phyloP scores from a whole-genome alignment of 1,139 yeast species.

The Lodderomyces jiufengensis region DNA sequence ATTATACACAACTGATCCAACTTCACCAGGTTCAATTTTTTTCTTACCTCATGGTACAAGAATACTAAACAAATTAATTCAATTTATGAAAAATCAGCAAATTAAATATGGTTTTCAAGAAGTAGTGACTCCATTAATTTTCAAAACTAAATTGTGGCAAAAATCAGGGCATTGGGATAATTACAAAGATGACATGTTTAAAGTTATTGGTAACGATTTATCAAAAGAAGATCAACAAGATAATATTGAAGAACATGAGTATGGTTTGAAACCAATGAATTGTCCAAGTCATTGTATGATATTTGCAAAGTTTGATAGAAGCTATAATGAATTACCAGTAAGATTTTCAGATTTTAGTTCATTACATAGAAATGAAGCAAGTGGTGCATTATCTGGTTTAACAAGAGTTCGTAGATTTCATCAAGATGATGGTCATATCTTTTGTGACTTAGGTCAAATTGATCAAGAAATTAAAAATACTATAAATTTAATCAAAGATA shows the following conservation, averaged over 20 bases:
- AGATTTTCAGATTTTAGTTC: constrained; percentile 91
- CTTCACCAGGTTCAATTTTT: constrained; percentile 86
- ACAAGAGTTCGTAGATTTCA: constrained; percentile 96
- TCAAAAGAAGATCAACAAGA: constrained; percentile 24
- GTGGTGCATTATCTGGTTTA: constrained; percentile 91
- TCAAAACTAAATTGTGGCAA: constrained; percentile 82
- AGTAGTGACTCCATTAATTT: constrained; percentile 89
- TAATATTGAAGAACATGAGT: constrained; percentile 39
- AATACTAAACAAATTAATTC: constrained; percentile 71
- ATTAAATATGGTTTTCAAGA: constrained; percentile 83
- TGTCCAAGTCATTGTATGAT: constrained; percentile 97
- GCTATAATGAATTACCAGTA: constrained; percentile 86
- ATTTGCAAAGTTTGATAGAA: constrained; percentile 76
- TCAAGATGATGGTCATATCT: constrained; percentile 98
- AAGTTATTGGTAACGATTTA: constrained; percentile 54
- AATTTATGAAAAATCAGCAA: constrained; percentile 83
- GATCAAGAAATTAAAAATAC: constrained; percentile 73
- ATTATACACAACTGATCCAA: constrained; percentile 69
- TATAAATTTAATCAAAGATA: constrained; percentile 68
- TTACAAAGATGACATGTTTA: constrained; percentile 91
- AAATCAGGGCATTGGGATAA: constrained; percentile 96
- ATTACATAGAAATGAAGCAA: constrained; percentile 89
- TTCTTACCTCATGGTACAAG: constrained; percentile 91
- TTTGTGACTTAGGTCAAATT: constrained; percentile 82
- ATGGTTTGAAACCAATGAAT: constrained; percentile 95